Evolutionary conservation across 257 asterid genomes (phyloP).

Genomic region (Leonotis leonurus): DNA sequence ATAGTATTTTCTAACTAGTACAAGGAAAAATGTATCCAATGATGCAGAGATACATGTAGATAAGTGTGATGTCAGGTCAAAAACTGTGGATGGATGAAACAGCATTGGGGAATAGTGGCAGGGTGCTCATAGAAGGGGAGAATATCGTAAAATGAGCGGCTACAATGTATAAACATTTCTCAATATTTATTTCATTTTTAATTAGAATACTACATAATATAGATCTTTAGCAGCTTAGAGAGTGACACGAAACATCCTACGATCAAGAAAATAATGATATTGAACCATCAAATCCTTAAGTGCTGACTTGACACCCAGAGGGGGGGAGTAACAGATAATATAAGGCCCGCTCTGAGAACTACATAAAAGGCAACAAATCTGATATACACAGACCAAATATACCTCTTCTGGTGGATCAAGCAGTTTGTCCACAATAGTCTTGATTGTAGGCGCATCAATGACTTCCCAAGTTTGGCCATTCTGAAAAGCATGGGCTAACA

Average conservation of each 20-base stretch:
- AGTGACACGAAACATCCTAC: slow-evolving; percentile 2
- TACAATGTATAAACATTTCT: neutral
- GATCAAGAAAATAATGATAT: neutral
- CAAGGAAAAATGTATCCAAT: neutral
- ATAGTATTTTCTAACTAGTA: neutral
- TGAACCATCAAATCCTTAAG: neutral
- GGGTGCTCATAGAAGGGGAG: neutral
- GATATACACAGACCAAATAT: slow-evolving; percentile 13
- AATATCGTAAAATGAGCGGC: neutral
- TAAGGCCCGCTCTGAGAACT: neutral
- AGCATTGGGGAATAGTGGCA: neutral
- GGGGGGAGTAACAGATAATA: neutral
- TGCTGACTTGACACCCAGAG: too few species aligned
- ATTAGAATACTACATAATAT: neutral
- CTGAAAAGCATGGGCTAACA: slow-evolving; percentile 96
- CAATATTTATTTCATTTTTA: neutral
- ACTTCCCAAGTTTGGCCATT: slow-evolving; percentile 98
- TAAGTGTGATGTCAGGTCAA: slow-evolving; percentile 3
- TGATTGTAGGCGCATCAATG: slow-evolving; percentile 77
- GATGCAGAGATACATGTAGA: neutral
- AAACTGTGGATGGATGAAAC: neutral
- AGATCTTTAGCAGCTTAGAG: neutral
- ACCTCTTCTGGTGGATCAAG: slow-evolving; percentile 99
- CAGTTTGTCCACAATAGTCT: slow-evolving; percentile 91
- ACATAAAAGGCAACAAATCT: neutral